phyloP scores from a whole-genome alignment of 2,329 filamentous ascomycete genomes.

The Verticillium dahliae region DNA sequence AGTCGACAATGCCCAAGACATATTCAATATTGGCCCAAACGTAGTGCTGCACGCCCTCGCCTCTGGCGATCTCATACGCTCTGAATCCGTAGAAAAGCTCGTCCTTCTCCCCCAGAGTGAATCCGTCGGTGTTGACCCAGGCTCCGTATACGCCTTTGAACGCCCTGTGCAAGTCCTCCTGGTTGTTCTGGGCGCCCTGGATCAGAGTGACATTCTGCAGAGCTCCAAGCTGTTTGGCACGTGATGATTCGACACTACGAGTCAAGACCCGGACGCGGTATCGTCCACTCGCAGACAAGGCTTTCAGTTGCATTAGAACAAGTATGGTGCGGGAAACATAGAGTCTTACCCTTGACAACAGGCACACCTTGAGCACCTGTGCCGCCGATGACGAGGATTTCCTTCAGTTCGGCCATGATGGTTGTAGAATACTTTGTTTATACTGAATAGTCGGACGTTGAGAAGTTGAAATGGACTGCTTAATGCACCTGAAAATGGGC shows the following conservation, averaged over 20 bases:
- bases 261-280: constrained; percentile 30
- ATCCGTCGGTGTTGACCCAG: constrained; percentile 17
- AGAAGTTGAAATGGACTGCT: too few species aligned
- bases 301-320: not conserved
- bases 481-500: too few species aligned
- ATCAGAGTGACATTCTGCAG: constrained; percentile 12
- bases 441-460: too few species aligned
- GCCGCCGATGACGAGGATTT: constrained; percentile 22
- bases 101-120: constrained; percentile 16
- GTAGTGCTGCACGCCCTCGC: constrained; percentile 13
- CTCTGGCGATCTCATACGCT: constrained; percentile 14
- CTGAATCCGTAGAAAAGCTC: constrained; percentile 16
- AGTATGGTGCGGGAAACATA: not conserved
- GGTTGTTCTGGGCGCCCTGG: constrained; percentile 5
- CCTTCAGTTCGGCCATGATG: not conserved
- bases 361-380: constrained; percentile 29
- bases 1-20: constrained; percentile 5
- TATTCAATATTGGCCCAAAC: constrained; percentile 13
- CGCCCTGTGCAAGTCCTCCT: constrained; percentile 8
- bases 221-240: constrained; percentile 12
- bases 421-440: too few species aligned
- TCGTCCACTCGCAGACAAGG: constrained; percentile 15
- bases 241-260: constrained; percentile 21
- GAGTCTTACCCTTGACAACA: constrained; percentile 20
- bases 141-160: constrained; percentile 12